Evolutionary conservation across 2,329 filamentous ascomycete genomes (phyloP).

Genomic region (Neoarthrinium moseri): DNA sequence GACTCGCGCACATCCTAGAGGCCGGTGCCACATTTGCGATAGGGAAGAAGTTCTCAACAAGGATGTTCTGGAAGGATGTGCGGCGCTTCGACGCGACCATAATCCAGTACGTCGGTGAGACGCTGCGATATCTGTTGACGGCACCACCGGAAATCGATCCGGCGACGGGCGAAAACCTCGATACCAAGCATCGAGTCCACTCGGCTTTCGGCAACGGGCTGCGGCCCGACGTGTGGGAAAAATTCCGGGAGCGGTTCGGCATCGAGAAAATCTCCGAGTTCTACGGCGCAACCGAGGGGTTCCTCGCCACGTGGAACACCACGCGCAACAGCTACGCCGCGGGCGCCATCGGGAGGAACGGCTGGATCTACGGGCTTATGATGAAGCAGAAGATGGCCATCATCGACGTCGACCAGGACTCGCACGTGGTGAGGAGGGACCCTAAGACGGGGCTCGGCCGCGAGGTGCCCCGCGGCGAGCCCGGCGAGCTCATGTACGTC

Average conservation of each 20-base stretch:
- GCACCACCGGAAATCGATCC: slow-evolving; percentile 63
- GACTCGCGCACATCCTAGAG: slow-evolving; percentile 60
- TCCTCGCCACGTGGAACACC: slow-evolving; percentile 68
- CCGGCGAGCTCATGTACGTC: slow-evolving; percentile 74
- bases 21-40: slow-evolving; percentile 67
- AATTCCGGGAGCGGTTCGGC: slow-evolving; percentile 78
- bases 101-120: slow-evolving; percentile 88
- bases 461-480: slow-evolving; percentile 54
- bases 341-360: slow-evolving; percentile 77
- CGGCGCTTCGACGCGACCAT: slow-evolving; percentile 69
- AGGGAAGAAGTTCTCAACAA: slow-evolving; percentile 75
- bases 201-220: slow-evolving; percentile 82
- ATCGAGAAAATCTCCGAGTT: slow-evolving; percentile 75
- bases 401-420: slow-evolving; percentile 70
- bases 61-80: slow-evolving; percentile 74
- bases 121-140: slow-evolving; percentile 76
- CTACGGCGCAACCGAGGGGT: slow-evolving; percentile 76
- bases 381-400: slow-evolving; percentile 52
- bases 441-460: slow-evolving; percentile 68
- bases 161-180: slow-evolving; percentile 64
- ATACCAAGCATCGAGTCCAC: slow-evolving; percentile 71
- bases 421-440: slow-evolving; percentile 66
- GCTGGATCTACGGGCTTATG: slow-evolving; percentile 57
- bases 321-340: slow-evolving; percentile 69
- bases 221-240: slow-evolving; percentile 81